Conservation (phyloP, 2,329 filamentous ascomycete species). For the Cladophialophora exuberans region DNA sequence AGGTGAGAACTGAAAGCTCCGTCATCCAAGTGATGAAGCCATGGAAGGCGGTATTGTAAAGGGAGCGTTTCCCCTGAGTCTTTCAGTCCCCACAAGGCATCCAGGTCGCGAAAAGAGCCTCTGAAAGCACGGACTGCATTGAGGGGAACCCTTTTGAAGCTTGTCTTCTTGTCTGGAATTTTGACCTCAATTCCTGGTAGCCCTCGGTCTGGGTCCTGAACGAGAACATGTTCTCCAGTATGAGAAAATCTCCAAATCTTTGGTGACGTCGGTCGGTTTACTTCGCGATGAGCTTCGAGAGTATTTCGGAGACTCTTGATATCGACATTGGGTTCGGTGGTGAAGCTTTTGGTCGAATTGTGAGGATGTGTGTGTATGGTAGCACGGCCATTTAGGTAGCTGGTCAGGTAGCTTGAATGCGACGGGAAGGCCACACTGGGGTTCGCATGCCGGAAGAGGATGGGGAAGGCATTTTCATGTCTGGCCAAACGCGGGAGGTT, state of each 20-base stretch:
- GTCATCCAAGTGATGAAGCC: constrained; percentile 15
- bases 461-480: constrained; percentile 8
- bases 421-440: neutral
- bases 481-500: neutral
- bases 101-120: constrained; percentile 20
- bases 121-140: constrained; percentile 4
- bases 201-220: constrained; percentile 1
- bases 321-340: constrained; percentile 30
- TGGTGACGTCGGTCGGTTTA: constrained; percentile 37
- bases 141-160: constrained; percentile 7
- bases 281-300: constrained; percentile 40
- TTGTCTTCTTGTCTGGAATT: neutral
- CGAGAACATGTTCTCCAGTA: neutral
- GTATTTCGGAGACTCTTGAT: constrained; percentile 39
- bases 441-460: neutral
- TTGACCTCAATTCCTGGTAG: neutral
- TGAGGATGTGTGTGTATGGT: neutral
- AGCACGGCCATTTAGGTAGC: neutral
- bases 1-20: neutral
- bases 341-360: neutral
- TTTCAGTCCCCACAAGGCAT: constrained; percentile 23
- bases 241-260: constrained; percentile 32
- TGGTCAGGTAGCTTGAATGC: constrained; percentile 1
- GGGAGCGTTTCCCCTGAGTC: constrained; percentile 6
- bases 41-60: constrained; percentile 19